Base-by-base conservation (phyloP, 192 early-diverging fungal species). In the Coemansia brasiliensis region DNA sequence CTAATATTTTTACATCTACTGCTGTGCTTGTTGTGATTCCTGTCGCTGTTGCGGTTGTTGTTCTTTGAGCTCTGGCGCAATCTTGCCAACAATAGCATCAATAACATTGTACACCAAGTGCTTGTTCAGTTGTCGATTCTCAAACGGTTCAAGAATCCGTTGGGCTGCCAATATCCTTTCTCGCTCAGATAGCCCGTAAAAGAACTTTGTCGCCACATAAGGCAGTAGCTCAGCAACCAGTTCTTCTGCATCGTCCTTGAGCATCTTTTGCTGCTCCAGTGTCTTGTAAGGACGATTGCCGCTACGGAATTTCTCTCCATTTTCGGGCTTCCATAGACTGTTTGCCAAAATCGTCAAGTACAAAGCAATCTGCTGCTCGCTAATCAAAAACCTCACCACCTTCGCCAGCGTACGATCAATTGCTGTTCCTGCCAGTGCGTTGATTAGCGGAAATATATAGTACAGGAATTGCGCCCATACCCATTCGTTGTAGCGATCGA, bases 121-220 rank as follows among this genome's bases (percentile, higher is more conserved):
- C 65, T 79, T 79, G 57, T 79, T 79, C 27, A 79, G 65, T 58
- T 79, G 75, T 4, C 63, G 61, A 38, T 79, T 79, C 61, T 79
- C 75, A 52, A 79, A 79, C 9, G 75, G 75, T 39, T 79, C 75
- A 9, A 79, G 54, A 20, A 79, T 79, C 17, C 75, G 50, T 49
- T 61, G 59, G 2, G 75, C 69, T 2, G 75, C 75, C 42, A 72
- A 21, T 40, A 61, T 39, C 5, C 75, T 50, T 17, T 79, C 75
- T 25, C 59, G 39, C 7, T 71, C 69, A 8, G 57, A 54, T 40
- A 57, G 49, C 11, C 75, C 75, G 26, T 79, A 79, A 20, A 79
- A 79, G 41, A 79, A 72, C 41, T 59, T 59, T 11, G 61, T 60
- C 2, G 69, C 68, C 24, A 72, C 62, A 48, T 69, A 79, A 2